Conservation (phyloP, 495 filamentous ascomycete genomes). For the Aspergillus wentii region DNA sequence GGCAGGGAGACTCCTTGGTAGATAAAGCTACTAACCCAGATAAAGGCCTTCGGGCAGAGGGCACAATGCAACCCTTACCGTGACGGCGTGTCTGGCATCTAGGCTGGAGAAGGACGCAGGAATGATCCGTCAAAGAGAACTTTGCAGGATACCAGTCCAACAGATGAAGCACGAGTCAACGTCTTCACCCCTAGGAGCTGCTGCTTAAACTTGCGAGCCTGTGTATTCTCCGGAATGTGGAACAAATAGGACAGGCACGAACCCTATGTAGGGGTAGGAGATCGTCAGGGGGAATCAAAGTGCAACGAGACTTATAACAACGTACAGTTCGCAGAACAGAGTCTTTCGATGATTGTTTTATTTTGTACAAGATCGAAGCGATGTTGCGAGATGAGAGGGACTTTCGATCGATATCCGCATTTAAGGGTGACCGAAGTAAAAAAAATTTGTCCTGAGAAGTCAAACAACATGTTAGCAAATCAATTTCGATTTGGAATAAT, state of each 20-base stretch:
- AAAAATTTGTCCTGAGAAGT: conserved; percentile 10
- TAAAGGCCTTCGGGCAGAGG: conserved; percentile 43
- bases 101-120: conserved; percentile 47
- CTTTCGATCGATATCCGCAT: conserved; percentile 20
- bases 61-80: conserved; percentile 60
- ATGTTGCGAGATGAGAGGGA: conserved; percentile 8
- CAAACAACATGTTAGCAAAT: conserved; percentile 5
- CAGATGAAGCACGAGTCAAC: conserved; percentile 68
- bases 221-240: conserved; percentile 52
- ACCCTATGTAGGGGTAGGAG: conserved; percentile 41
- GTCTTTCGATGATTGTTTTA: conserved; percentile 20
- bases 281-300: conserved; percentile 37
- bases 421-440: conserved; percentile 18
- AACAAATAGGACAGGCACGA: conserved; percentile 37
- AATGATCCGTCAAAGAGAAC: conserved; percentile 40
- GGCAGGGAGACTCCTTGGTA: conserved; percentile 21
- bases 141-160: conserved; percentile 37
- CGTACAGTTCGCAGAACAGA: conserved; percentile 34
- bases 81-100: conserved; percentile 55
- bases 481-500: conserved; percentile 1
- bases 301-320: conserved; percentile 27
- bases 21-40: conserved; percentile 44
- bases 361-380: conserved; percentile 11
- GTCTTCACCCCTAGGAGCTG: conserved; percentile 58
- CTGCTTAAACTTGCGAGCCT: conserved; percentile 21